These are phyloP conservation scores for Carallia brachiata DNA, from an alignment of 345 rosid species.

Conservation along the genomic window DNA sequence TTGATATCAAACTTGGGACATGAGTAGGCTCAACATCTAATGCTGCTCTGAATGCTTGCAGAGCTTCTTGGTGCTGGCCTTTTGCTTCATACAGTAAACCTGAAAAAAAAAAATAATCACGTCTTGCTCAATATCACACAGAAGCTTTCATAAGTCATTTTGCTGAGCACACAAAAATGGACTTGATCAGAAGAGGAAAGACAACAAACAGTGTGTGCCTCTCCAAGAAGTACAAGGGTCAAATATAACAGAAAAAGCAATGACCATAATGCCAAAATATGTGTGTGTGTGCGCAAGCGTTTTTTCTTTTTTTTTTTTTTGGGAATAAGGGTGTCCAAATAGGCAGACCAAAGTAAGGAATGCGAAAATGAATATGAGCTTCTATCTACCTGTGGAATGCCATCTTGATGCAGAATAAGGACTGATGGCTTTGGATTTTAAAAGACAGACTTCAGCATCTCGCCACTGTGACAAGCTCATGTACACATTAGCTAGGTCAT, in stretches of 20 bases:
- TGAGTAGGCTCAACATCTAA: slow-evolving; percentile 59
- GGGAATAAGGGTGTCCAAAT: neutral
- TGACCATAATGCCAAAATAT: neutral
- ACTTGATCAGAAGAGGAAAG: too few species aligned
- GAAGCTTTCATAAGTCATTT: neutral
- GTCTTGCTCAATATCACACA: neutral
- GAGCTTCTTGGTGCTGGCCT: slow-evolving; percentile 58
- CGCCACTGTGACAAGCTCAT: slow-evolving; percentile 62
- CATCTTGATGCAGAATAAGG: slow-evolving; percentile 55
- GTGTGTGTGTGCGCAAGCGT: too few species aligned
- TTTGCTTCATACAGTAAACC: slow-evolving; percentile 54
- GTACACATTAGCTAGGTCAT: slow-evolving; percentile 69
- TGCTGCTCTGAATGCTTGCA: slow-evolving; percentile 48
- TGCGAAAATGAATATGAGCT: neutral
- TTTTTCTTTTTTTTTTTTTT: neutral
- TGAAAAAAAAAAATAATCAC: slow-evolving; percentile 13
- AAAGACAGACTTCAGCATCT: slow-evolving; percentile 77
- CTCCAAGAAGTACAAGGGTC: neutral
- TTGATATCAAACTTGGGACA: slow-evolving; percentile 64
- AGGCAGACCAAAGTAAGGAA: neutral
- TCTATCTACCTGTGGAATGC: slow-evolving; percentile 50
- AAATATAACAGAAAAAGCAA: neutral
- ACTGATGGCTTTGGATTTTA: slow-evolving; percentile 58
- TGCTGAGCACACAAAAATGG: neutral
- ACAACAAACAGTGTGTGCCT: too few species aligned